Evolutionary conservation across 768 basidiomycete species (phyloP), one percentile per base, ranked within the genome.

Genomic region (Phanerochaete sordida): DNA sequence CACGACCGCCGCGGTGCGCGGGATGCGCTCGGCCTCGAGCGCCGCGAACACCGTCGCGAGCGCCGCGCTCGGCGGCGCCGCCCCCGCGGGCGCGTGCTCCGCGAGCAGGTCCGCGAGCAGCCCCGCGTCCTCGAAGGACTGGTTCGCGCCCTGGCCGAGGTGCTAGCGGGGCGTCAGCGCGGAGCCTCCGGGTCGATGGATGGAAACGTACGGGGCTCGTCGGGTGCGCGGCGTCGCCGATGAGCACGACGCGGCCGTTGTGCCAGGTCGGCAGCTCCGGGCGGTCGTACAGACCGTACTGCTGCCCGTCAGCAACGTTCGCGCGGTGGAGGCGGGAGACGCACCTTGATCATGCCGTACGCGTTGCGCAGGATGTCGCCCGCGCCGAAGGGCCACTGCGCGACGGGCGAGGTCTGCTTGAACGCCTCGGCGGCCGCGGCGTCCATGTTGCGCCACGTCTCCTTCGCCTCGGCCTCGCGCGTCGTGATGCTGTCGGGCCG

Each of bases 271-370:
- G 59, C 24, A 79, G 64, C 44, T 76, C 74, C 7, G 75, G 75
- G 21, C 79, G 75, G 62, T 79, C 78, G 62, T 81, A 81, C 50
- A 79, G 57, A 5, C 79, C 79, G 61, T 73, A 79, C 76, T 79
- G 37, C 0, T 13, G n/a, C 7, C 44, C 16, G 16, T 46, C 19
- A n/a, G 16, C 44, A 26, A 24, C 44, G 37, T 37, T n/a, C n/a
- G n/a, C n/a, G n/a, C 26, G 49, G 35, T 19, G 37, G 19, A n/a
- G 15, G 19, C 24, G 28, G 24, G 2, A 6, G 33, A 24, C 26
- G 62, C 28, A 72, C 74, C 64, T 75, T 75, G 51, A 72, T 66
- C 12, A 74, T 56, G 27, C 62, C 62, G 35, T 64, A 62, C 2
- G 69, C 58, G 2, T 55, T 69, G 52, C 61, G 58, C 2, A 74